Conservation (phyloP, 2,329 filamentous ascomycete genomes). For the Neoscytalidium dimidiatum region DNA sequence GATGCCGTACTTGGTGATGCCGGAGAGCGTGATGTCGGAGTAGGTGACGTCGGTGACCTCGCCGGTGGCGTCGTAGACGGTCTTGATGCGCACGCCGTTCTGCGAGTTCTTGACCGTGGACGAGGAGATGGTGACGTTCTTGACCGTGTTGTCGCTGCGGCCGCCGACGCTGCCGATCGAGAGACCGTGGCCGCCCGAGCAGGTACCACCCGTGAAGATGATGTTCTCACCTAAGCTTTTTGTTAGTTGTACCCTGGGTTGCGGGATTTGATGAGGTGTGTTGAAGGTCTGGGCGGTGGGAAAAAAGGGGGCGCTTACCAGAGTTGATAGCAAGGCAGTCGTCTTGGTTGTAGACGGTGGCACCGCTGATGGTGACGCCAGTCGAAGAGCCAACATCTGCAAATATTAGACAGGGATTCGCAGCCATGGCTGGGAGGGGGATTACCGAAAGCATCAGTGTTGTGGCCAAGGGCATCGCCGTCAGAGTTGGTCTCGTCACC, state of each 20-base stretch:
- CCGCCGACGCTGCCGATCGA: conserved; percentile 58
- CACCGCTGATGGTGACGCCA: conserved; percentile 47
- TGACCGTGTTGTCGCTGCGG: conserved; percentile 53
- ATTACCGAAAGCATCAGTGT: conserved; percentile 58
- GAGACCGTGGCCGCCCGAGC: conserved; percentile 54
- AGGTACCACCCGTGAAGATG: conserved; percentile 28
- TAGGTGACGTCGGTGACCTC: conserved; percentile 52
- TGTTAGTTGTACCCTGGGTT: no score
- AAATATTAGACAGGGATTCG: neutral
- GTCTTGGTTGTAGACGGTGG: conserved; percentile 55
- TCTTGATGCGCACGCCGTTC: conserved; percentile 59
- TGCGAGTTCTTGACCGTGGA: conserved; percentile 49
- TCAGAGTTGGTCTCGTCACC: conserved; percentile 43
- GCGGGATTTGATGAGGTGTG: no score
- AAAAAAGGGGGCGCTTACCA: no score
- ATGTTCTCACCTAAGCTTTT: conserved; percentile 33
- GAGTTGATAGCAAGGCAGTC: conserved; percentile 59
- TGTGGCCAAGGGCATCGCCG: conserved; percentile 30
- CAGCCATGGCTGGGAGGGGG: no score
- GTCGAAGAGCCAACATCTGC: conserved; percentile 46
- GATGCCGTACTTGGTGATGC: conserved; percentile 53
- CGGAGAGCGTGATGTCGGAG: conserved; percentile 47
- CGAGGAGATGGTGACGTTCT: conserved; percentile 50
- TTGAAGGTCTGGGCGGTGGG: no score
- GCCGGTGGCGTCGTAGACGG: conserved; percentile 53